phyloP scores from a whole-genome alignment of 2,329 filamentous ascomycete genomes.

The Fusarium poae region DNA sequence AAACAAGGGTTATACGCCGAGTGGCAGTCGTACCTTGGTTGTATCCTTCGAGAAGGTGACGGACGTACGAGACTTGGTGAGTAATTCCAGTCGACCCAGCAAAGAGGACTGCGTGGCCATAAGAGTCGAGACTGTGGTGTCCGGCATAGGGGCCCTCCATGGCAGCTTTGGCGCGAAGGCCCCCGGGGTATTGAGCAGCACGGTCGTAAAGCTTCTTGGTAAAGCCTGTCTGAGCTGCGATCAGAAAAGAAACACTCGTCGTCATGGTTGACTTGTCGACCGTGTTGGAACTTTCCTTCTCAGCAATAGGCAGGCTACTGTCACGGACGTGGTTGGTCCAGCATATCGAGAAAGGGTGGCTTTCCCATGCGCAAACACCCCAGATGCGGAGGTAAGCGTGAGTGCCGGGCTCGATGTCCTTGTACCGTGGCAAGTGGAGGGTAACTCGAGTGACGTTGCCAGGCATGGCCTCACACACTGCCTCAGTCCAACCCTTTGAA shows the following conservation, averaged over 20 bases:
- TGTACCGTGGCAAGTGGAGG: slow-evolving; percentile 74
- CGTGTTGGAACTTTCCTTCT: slow-evolving; percentile 57
- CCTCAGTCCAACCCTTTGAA: slow-evolving; percentile 69
- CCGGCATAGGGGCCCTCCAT: slow-evolving; percentile 92
- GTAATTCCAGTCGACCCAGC: slow-evolving; percentile 96
- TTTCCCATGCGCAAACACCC: slow-evolving; percentile 75
- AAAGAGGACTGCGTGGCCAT: slow-evolving; percentile 91
- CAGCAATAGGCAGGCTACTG: slow-evolving; percentile 56
- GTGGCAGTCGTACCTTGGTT: slow-evolving; percentile 81
- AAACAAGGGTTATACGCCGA: slow-evolving; percentile 84
- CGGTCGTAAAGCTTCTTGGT: slow-evolving; percentile 84
- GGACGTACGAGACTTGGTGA: slow-evolving; percentile 90
- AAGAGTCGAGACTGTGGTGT: slow-evolving; percentile 88
- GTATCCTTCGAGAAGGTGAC: slow-evolving; percentile 78
- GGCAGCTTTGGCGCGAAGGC: slow-evolving; percentile 75
- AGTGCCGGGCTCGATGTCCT: slow-evolving; percentile 76
- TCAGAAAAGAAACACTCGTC: slow-evolving; percentile 80
- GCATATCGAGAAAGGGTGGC: slow-evolving; percentile 82
- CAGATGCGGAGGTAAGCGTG: slow-evolving; percentile 81
- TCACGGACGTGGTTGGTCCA: slow-evolving; percentile 73
- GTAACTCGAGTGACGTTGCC: slow-evolving; percentile 79
- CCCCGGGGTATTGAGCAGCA: slow-evolving; percentile 67
- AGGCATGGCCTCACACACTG: slow-evolving; percentile 75
- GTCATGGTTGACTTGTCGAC: slow-evolving; percentile 59
- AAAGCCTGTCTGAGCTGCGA: slow-evolving; percentile 89